Evolutionary conservation across 2,329 filamentous ascomycete species (phyloP).

Genomic region (Macrophomina tecta): DNA sequence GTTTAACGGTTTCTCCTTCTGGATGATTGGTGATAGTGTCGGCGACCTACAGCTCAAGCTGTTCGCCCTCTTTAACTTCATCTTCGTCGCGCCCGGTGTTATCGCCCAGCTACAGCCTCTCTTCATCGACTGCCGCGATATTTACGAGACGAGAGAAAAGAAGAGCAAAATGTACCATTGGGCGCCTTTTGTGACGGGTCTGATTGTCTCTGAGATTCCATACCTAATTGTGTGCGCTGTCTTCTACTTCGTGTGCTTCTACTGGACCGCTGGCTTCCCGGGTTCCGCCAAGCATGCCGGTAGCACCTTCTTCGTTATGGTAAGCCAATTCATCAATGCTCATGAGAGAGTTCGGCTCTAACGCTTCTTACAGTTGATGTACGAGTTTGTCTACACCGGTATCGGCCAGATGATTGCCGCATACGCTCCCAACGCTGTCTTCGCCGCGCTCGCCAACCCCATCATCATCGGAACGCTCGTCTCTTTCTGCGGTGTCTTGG

Average conservation of each 20-base stretch:
- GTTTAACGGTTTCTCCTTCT: conserved; percentile 28
- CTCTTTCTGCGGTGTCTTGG: conserved; percentile 44
- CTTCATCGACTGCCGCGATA: conserved; percentile 50
- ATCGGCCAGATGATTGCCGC: conserved; percentile 63
- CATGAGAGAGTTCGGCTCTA: neutral
- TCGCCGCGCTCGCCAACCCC: conserved; percentile 54
- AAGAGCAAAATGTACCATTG: conserved; percentile 30
- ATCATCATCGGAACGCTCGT: conserved; percentile 41
- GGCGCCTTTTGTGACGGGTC: conserved; percentile 27
- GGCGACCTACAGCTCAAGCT: conserved; percentile 32
- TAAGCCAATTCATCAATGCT: neutral
- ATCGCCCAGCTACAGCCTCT: conserved; percentile 49
- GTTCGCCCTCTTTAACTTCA: conserved; percentile 47
- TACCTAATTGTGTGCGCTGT: conserved; percentile 54
- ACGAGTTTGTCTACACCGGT: conserved; percentile 61
- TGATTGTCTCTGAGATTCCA: conserved; percentile 55
- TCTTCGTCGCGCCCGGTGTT: conserved; percentile 36
- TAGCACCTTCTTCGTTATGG: conserved; percentile 42
- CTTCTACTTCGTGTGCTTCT: conserved; percentile 53
- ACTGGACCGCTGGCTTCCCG: conserved; percentile 52
- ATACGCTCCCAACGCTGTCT: conserved; percentile 50
- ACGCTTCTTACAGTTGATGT: conserved; percentile 53
- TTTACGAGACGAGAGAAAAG: conserved; percentile 29
- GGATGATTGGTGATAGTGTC: conserved; percentile 28
- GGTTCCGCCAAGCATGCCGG: conserved; percentile 55